Conservation (phyloP, 495 filamentous ascomycete species). For the Oidiodendron maius region DNA sequence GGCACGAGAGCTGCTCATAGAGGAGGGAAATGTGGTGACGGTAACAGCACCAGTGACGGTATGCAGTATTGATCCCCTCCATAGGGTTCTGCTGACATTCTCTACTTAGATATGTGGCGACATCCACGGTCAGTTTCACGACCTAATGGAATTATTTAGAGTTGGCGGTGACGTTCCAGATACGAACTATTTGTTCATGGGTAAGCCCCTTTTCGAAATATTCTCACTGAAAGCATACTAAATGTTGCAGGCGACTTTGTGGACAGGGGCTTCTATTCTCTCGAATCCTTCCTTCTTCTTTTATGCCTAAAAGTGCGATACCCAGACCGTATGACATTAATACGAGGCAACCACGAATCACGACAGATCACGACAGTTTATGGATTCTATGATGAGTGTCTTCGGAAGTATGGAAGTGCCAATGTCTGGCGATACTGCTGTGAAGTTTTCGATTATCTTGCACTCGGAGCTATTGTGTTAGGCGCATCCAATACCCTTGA, state of each 20-base stretch:
- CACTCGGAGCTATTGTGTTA: slow-evolving; percentile 87
- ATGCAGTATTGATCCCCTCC: slow-evolving; percentile 16
- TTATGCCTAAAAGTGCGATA: slow-evolving; percentile 96
- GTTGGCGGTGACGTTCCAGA: slow-evolving; percentile 94
- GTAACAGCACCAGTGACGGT: slow-evolving; percentile 94
- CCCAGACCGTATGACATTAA: slow-evolving; percentile 93
- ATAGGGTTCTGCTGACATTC: slow-evolving; percentile 11
- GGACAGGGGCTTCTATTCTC: slow-evolving; percentile 95
- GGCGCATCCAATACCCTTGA: slow-evolving; percentile 74
- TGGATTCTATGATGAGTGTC: slow-evolving; percentile 97
- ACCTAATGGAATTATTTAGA: slow-evolving; percentile 96
- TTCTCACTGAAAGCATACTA: too few species aligned
- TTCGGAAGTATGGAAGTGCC: slow-evolving; percentile 93
- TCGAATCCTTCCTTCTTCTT: slow-evolving; percentile 92
- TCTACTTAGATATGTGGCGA: slow-evolving; percentile 79
- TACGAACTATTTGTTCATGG: slow-evolving; percentile 99
- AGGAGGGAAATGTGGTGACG: slow-evolving; percentile 96
- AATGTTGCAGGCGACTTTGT: slow-evolving; percentile 75
- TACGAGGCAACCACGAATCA: slow-evolving; percentile 96
- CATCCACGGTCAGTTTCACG: slow-evolving; percentile 98
- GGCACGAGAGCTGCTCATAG: slow-evolving; percentile 90
- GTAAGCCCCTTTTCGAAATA: slow-evolving; percentile 31
- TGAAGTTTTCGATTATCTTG: slow-evolving; percentile 97
- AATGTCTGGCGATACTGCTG: slow-evolving; percentile 99
- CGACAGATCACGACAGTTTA: slow-evolving; percentile 97